Conservation (phyloP, 352 stramenopile species). For the Globisporangium recalcitrans region DNA sequence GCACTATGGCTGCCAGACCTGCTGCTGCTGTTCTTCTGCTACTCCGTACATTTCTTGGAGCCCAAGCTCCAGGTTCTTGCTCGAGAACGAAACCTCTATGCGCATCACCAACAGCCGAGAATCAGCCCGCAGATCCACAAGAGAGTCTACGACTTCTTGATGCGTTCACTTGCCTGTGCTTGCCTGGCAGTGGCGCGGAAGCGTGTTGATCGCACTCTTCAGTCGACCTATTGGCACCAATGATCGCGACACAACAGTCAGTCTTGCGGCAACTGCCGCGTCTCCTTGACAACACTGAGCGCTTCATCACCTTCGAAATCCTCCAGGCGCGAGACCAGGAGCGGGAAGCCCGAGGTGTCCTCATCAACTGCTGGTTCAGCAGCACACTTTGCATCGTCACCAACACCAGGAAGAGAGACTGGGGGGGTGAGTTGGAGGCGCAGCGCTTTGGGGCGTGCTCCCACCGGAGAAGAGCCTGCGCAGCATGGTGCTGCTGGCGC, state of each 20-base stretch:
- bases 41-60: slow-evolving; percentile 11
- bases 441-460: background rate
- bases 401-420: background rate
- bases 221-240: slow-evolving; percentile 22
- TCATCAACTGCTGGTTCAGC: slow-evolving; percentile 7
- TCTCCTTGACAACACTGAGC: background rate
- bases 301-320: slow-evolving; percentile 31
- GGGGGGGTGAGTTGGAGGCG: background rate
- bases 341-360: slow-evolving; percentile 18
- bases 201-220: slow-evolving; percentile 33
- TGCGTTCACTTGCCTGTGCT: slow-evolving; percentile 28
- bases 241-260: background rate
- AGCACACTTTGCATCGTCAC: background rate
- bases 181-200: slow-evolving; percentile 51
- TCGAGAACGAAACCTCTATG: slow-evolving; percentile 25
- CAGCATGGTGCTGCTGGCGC: slow-evolving; percentile 32
- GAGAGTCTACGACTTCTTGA: background rate
- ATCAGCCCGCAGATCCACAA: background rate
- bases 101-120: background rate
- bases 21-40: background rate
- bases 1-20: background rate
- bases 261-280: background rate
- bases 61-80: slow-evolving; percentile 11
- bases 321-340: slow-evolving; percentile 28
- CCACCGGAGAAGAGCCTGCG: slow-evolving; percentile 46